Base-by-base conservation (phyloP, 176 grass and related monocot species). In the Aegilops longissima region DNA sequence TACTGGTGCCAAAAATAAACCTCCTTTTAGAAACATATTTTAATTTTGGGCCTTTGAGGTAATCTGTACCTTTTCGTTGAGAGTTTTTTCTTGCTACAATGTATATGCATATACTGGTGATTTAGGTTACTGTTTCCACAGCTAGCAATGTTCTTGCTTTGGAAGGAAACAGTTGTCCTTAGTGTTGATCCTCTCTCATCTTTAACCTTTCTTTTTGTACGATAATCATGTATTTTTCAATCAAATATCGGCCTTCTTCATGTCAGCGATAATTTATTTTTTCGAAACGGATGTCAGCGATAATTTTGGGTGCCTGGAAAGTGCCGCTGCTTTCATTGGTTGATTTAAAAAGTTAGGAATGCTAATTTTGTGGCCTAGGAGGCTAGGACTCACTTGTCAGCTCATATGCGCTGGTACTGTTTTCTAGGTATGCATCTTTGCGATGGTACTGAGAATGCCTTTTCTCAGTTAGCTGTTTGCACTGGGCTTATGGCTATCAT, bases 111-210 rank as follows among this genome's bases (percentile, higher is more conserved):
- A 56, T 74, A 84, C 67, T 80, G 29, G 18, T 85, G 12, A 74
- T 73, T 45, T 45, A 69, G 66, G 70, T 56, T 62, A 20, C 14
- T 33, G 18, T 85, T 90, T 77, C 38, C 62, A 49, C 49, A 51
- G 70, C 70, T 85, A 81, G 61, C 63, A 69, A 29, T 44, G 3
- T 79, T 78, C 39, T 61, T 78, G 1, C 14, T 77, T 88, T n/a
- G 51, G 51, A 75, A 13, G 44, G 13, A 83, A 82, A 51, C 6
- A 51, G 23, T 76, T 20, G 17, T 21, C 45, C 65, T 49, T 80
- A 18, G 31, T 87, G 42, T 76, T 66, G 71, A 18, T 6, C 27
- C 27, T 17, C 35, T 64, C 14, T 65, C 70, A 63, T 81, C 10
- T 76, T 49, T 47, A 33, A 69, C 4, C 9, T 27, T 68, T 59